Percentiles rank a stretch among this genome's conserved stretches.
Conservation (phyloP, 73 alveolate species). For the Paramecium biaurelia region DNA sequence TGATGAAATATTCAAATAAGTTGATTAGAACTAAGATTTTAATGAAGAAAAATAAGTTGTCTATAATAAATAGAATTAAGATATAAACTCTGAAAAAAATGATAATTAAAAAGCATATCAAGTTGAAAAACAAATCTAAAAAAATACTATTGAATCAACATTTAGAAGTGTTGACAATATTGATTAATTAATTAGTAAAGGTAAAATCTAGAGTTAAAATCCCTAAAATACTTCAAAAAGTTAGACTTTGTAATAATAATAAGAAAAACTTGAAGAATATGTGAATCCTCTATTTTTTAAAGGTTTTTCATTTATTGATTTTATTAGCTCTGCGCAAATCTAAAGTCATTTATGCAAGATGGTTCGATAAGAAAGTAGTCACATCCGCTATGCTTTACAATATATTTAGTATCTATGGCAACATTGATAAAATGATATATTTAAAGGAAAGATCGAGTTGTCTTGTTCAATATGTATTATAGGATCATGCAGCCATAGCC, state of each 20-base stretch:
- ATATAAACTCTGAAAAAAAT: neutral
- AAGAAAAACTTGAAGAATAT: constrained; percentile 38
- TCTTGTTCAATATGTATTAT: neutral
- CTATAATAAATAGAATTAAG: neutral
- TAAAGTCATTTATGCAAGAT: constrained; percentile 61
- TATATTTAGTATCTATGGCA: constrained; percentile 59
- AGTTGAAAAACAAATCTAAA: neutral
- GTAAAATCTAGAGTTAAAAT: neutral
- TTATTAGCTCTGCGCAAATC: constrained; percentile 37
- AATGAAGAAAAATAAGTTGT: neutral
- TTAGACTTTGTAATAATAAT: neutral
- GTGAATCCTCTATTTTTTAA: constrained; percentile 41
- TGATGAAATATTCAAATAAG: neutral
- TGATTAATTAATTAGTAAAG: constrained; percentile 32
- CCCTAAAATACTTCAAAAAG: neutral
- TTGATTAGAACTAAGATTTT: neutral
- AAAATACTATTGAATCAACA: constrained; percentile 6
- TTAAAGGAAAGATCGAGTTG: constrained; percentile 56
- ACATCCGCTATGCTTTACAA: constrained; percentile 53
- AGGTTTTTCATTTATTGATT: neutral
- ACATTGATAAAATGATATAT: constrained; percentile 60
- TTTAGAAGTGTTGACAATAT: constrained; percentile 54
- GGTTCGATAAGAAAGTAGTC: constrained; percentile 61
- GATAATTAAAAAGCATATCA: neutral
- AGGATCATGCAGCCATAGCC: constrained; percentile 58